These are phyloP conservation scores for Exserohilum turcica DNA, from an alignment of 2,329 filamentous ascomycete species.

Conservation along the genomic window DNA sequence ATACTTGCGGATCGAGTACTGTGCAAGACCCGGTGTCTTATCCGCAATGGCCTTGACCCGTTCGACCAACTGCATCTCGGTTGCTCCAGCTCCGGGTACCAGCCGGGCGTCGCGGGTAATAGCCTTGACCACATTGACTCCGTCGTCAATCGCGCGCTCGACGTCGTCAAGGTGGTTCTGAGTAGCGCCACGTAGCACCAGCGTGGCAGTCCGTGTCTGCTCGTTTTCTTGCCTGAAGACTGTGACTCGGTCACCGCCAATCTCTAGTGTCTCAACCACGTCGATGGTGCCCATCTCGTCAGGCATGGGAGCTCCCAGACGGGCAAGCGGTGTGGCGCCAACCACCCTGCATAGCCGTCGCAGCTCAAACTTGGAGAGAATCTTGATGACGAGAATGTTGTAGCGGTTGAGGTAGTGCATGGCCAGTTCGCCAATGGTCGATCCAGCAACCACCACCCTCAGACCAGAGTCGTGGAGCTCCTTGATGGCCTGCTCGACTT, in stretches of 20 bases:
- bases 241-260: slow-evolving; percentile 95
- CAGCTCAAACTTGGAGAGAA: slow-evolving; percentile 97
- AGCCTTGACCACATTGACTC: slow-evolving; percentile 97
- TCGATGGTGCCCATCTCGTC: slow-evolving; percentile 98
- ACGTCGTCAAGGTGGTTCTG: slow-evolving; percentile 98
- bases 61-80: slow-evolving; percentile 92
- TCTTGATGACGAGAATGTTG: slow-evolving; percentile 93
- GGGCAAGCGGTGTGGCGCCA: slow-evolving; percentile 92
- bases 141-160: slow-evolving; percentile 95
- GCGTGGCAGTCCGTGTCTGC: slow-evolving; percentile 86
- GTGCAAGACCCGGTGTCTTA: slow-evolving; percentile 87
- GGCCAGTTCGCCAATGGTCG: slow-evolving; percentile 92
- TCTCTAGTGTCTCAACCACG: slow-evolving; percentile 94
- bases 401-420: slow-evolving; percentile 98
- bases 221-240: slow-evolving; percentile 98
- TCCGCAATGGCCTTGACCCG: slow-evolving; percentile 88
- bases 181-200: slow-evolving; percentile 92
- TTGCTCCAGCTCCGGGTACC: slow-evolving; percentile 91
- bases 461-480: slow-evolving; percentile 93
- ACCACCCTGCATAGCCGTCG: slow-evolving; percentile 94
- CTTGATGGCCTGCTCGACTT: slow-evolving; percentile 90
- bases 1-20: slow-evolving; percentile 97
- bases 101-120: slow-evolving; percentile 91
- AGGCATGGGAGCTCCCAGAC: slow-evolving; percentile 97
- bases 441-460: slow-evolving; percentile 87